Evolutionary conservation across 2,329 filamentous ascomycete species (phyloP), one percentile per base, ranked within the genome.

Genomic region (Aciculosporium take): DNA sequence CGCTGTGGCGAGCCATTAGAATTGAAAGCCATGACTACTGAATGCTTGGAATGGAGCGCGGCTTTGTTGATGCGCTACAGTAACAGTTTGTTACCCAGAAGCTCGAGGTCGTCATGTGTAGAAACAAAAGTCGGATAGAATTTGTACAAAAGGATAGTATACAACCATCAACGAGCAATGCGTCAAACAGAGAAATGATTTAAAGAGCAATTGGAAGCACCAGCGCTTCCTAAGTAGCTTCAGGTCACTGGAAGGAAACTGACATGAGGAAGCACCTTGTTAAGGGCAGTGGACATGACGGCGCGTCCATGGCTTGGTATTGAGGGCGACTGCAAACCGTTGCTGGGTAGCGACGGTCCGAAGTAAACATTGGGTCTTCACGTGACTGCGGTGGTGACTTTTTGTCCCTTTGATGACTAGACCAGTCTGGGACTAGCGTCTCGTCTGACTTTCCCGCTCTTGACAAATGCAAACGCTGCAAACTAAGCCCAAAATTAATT

Each of bases 1-100:
- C 80, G 84, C 58, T 81, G 74, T 51, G 79, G 75, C 60, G 57
- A 53, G 46, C 52, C 51, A 44, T 54, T 56, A 48, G 50, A 44
- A 45, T 58, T 56, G 45, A 59, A 62, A 39, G 61, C 52, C 61
- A 64, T 64, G 31, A 43, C 46, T 32, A 43, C 17, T 37, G 15
- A 10, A 8, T 27, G 15, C 41, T 43, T 30, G 46, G 46, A 54
- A 56, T 55, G 42, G 38, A 45, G 27, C 20, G 34, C 27, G 24
- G 30, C 32, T 39, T 40, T 35, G 35, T 44, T 39, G 42, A 36
- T 39, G 35, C 32, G 42, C 24, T 29, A 25, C 28, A 15, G 28
- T 39, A 23, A 28, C 25, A 20, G 29, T 34, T 33, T n/a, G 31
- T 23, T 27, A 39, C 27, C 34, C 20, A 21, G n/a, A n/a, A n/a